Conservation (phyloP, 176 grass and related monocot species). For the Aegilops sharonensis region DNA sequence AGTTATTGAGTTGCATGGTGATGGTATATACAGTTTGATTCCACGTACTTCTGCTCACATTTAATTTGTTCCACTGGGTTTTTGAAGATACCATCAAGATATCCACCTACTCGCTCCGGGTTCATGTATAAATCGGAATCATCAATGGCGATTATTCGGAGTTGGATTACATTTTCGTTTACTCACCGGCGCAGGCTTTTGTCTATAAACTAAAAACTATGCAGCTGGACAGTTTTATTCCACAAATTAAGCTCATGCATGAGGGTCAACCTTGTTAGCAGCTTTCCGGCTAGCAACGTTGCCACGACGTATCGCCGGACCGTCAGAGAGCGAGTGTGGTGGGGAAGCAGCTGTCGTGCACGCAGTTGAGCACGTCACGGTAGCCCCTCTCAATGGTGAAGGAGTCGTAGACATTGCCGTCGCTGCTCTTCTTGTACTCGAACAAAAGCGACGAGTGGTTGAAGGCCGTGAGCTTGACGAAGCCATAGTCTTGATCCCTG, state of each 20-base stretch:
- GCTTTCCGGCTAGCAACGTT: no score
- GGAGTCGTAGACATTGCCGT: constrained; percentile 58
- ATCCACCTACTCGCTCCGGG: no score
- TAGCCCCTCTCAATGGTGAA: constrained; percentile 82
- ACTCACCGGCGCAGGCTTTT: background rate
- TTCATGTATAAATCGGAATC: background rate
- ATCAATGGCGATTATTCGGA: background rate
- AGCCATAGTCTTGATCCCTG: constrained; percentile 55
- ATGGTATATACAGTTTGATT: no score
- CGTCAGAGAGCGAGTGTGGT: constrained; percentile 60
- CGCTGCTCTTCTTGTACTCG: constrained; percentile 84
- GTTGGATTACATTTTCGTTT: background rate
- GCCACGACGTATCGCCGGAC: background rate
- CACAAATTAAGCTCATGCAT: background rate
- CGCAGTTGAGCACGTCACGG: constrained; percentile 73
- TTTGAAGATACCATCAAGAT: no score
- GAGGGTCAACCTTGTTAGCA: no score
- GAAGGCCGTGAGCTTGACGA: constrained; percentile 85
- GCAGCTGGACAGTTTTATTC: background rate
- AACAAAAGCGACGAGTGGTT: constrained; percentile 90
- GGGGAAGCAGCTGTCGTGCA: constrained; percentile 69
- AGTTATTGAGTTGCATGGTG: no score
- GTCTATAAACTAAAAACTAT: no score
- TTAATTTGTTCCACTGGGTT: no score
- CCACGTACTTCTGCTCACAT: background rate